phyloP scores from a whole-genome alignment of 352 stramenopile genomes.

The Stramenopiles sp. region DNA sequence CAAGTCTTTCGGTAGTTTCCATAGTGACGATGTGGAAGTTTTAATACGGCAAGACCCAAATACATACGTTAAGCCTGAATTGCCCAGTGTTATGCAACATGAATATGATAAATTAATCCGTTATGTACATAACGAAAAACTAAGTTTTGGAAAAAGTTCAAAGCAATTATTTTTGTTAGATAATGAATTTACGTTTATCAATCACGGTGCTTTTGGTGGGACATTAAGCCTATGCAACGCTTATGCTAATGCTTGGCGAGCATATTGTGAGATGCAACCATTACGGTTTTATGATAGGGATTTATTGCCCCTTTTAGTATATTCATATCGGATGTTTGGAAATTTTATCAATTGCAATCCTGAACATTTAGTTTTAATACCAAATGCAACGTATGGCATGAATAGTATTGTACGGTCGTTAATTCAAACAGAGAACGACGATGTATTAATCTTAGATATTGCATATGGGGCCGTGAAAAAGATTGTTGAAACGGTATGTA shows the following conservation, averaged over 20 bases:
- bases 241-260: constrained; percentile 46
- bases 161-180: no score
- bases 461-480: constrained; percentile 75
- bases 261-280: constrained; percentile 54
- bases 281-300: constrained; percentile 71
- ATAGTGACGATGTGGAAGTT: no score
- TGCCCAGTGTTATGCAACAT: no score
- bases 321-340: constrained; percentile 46
- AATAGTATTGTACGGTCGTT: constrained; percentile 36
- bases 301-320: constrained; percentile 60
- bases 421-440: constrained; percentile 9
- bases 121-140: no score
- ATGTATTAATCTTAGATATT: constrained; percentile 47
- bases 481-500: constrained; percentile 36
- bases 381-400: constrained; percentile 64
- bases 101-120: no score
- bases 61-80: no score
- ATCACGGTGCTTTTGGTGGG: constrained; percentile 75
- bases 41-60: no score
- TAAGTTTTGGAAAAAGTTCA: no score
- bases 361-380: constrained; percentile 43
- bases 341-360: constrained; percentile 32
- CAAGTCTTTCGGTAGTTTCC: no score
- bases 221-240: constrained; percentile 37
- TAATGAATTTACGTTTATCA: constrained; percentile 80